phyloP scores from a whole-genome alignment of 257 asterid genomes.

The Ajuga chamaepitys region DNA sequence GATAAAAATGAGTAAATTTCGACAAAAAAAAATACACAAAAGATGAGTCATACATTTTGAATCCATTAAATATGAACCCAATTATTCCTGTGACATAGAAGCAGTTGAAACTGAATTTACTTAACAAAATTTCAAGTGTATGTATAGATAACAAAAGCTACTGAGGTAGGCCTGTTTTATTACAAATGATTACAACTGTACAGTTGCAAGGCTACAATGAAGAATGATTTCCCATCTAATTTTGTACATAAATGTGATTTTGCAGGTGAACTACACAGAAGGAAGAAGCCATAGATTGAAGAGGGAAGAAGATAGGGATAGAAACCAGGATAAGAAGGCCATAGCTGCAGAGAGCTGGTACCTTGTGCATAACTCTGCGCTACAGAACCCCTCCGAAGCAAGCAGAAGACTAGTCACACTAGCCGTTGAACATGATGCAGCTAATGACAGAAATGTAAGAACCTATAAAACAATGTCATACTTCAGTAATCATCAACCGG shows the following conservation, averaged over 20 bases:
- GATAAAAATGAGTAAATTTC: too few relatives aligned
- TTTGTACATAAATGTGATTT: not conserved
- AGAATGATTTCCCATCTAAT: slow-evolving; percentile 14
- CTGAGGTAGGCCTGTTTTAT: slow-evolving; percentile 7
- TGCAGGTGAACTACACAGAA: slow-evolving; percentile 27
- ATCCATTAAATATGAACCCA: too few relatives aligned
- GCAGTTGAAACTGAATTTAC: too few relatives aligned
- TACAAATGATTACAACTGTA: slow-evolving; percentile 23
- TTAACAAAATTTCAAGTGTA: too few relatives aligned
- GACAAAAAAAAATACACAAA: too few relatives aligned
- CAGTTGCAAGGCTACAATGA: slow-evolving; percentile 24
- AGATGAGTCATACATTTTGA: too few relatives aligned
- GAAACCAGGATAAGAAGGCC: slow-evolving; percentile 90
- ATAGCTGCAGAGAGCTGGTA: slow-evolving; percentile 79
- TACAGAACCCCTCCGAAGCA: slow-evolving; percentile 48
- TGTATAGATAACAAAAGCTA: not conserved
- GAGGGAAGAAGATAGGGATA: slow-evolving; percentile 67
- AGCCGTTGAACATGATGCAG: slow-evolving; percentile 82
- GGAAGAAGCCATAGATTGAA: slow-evolving; percentile 88
- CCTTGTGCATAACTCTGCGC: slow-evolving; percentile 49
- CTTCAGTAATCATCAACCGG: too few relatives aligned
- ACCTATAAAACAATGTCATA: slow-evolving; percentile 28
- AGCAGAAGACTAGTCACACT: slow-evolving; percentile 61
- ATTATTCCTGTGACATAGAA: too few relatives aligned
- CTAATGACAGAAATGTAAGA: slow-evolving; percentile 64